Evolutionary conservation across 2,329 filamentous ascomycete species (phyloP).

Genomic region (Xylaria sp.): DNA sequence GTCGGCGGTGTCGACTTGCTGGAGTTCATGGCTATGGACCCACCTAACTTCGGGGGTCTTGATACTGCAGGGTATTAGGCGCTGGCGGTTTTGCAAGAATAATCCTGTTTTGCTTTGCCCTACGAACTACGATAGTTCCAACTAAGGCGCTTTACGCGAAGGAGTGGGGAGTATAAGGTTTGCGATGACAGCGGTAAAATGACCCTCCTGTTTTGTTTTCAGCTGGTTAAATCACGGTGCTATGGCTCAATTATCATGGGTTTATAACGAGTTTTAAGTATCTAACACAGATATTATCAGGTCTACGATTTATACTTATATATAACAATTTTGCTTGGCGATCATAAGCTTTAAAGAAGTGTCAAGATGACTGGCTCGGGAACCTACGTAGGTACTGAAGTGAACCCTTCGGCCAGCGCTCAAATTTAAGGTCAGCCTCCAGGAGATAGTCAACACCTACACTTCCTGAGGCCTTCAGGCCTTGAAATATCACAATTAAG

Average conservation of each 20-base stretch:
- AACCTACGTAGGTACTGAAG: no score
- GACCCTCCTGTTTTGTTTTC: not conserved
- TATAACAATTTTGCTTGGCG: no score
- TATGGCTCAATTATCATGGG: not conserved
- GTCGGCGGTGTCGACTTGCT: slow-evolving; percentile 74
- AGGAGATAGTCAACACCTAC: no score
- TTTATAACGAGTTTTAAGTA: not conserved
- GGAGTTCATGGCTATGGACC: slow-evolving; percentile 74
- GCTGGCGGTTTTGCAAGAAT: not conserved
- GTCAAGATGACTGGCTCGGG: no score
- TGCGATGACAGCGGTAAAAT: not conserved
- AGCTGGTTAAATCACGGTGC: not conserved
- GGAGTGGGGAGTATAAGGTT: not conserved
- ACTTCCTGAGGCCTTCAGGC: no score
- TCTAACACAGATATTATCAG: not conserved
- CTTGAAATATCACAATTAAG: no score
- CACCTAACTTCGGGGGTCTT: slow-evolving; percentile 46
- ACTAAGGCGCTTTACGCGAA: not conserved
- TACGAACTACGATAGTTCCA: not conserved
- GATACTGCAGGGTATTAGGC: slow-evolving; percentile 41
- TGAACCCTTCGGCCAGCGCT: no score
- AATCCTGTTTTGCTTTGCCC: not conserved
- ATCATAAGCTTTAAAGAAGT: no score
- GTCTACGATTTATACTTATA: no score
- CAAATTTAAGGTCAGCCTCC: no score